These are phyloP conservation scores for Stagonosporopsis chrysanthemi DNA, from an alignment of 2,329 filamentous ascomycete genomes.

Conservation along the genomic window DNA sequence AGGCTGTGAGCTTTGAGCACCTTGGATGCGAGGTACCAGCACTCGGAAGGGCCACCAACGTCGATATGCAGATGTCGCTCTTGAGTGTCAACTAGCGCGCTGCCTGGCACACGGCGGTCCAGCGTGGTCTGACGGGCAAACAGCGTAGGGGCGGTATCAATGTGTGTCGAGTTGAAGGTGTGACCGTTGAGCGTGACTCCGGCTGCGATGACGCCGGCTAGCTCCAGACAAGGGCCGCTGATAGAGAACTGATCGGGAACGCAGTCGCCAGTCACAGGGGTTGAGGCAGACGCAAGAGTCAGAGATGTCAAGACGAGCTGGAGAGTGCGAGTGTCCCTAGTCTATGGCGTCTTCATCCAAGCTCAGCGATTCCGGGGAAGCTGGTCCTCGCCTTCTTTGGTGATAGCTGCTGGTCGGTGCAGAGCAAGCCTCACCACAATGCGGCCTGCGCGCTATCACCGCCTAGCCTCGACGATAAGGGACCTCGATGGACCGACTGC, in stretches of 20 bases:
- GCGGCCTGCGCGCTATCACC: conserved; percentile 21
- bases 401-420: conserved; percentile 20
- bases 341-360: conserved; percentile 26
- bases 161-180: conserved; percentile 16
- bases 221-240: conserved; percentile 23
- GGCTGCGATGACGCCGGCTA: conserved; percentile 31
- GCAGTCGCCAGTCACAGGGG: conserved; percentile 15
- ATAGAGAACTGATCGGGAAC: conserved; percentile 21
- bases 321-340: conserved; percentile 15
- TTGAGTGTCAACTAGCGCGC: not conserved
- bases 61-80: conserved; percentile 17
- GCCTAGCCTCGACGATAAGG: conserved; percentile 13
- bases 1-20: conserved; percentile 38
- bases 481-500: conserved; percentile 1
- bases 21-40: conserved; percentile 15
- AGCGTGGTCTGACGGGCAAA: conserved; percentile 3
- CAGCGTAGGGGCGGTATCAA: conserved; percentile 11
- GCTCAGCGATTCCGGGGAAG: conserved; percentile 34
- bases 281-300: conserved; percentile 17
- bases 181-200: conserved; percentile 44
- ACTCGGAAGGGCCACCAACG: conserved; percentile 22
- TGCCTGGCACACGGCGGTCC: conserved; percentile 5
- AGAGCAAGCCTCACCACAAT: conserved; percentile 19
- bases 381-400: conserved; percentile 23
- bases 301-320: conserved; percentile 17